Evolutionary conservation across 768 basidiomycete genomes (phyloP).

Genomic region (Podaxis pistillaris): DNA sequence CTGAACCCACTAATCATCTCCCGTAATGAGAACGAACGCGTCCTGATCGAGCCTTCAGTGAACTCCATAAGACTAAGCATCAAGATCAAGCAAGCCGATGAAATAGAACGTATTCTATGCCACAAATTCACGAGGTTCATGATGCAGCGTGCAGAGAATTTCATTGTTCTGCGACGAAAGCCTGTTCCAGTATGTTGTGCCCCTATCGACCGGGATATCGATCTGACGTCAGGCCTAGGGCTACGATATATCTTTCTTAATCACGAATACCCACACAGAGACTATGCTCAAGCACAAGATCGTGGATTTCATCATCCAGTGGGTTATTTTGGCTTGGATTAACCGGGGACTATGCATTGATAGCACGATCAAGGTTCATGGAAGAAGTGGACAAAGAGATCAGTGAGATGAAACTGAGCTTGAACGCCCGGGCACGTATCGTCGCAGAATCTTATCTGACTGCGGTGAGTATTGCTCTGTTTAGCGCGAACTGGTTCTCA

Average conservation of each 20-base stretch:
- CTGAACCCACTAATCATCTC: conserved; percentile 93
- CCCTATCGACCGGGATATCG: background rate
- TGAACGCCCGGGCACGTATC: conserved; percentile 94
- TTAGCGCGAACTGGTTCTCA: background rate
- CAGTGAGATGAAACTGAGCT: conserved; percentile 96
- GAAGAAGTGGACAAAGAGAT: conserved; percentile 99
- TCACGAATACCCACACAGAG: conserved; percentile 95
- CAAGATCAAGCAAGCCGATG: conserved; percentile 99
- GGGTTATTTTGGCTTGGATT: conserved; percentile 23
- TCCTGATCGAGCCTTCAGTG: conserved; percentile 94
- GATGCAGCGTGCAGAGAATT: conserved; percentile 98
- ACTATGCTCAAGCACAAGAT: conserved; percentile 99
- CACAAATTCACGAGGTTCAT: conserved; percentile 99
- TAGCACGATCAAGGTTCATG: conserved; percentile 69
- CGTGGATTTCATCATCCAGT: conserved; percentile 99
- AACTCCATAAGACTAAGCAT: conserved; percentile 97
- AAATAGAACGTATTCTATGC: conserved; percentile 95
- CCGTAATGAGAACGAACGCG: conserved; percentile 95
- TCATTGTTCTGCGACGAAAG: conserved; percentile 93
- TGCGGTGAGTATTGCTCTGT: conserved; percentile 56
- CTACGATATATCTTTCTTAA: conserved; percentile 97
- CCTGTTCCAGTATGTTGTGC: conserved; percentile 70
- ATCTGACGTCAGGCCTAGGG: conserved; percentile 53
- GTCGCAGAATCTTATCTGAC: conserved; percentile 96
- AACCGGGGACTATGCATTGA: conserved; percentile 1